Base-by-base conservation (phyloP, 306 rosid genomes). In the Sophora flavescens region DNA sequence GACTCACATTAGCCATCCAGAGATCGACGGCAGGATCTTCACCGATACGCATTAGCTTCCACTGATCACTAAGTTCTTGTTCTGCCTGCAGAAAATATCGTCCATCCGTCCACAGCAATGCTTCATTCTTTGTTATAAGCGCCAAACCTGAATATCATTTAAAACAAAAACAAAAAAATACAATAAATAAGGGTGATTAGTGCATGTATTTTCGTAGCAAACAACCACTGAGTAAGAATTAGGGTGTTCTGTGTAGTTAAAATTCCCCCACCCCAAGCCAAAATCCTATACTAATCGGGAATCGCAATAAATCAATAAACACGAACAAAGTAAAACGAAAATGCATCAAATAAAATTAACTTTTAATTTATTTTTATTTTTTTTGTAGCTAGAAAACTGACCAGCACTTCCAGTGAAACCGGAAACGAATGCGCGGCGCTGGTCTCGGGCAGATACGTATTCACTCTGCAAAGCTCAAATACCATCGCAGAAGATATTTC, bases 361-460 rank as follows among this genome's bases (percentile, higher is more conserved):
- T 47, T 47, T 11, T 30, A 1, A n/a, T n/a, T n/a, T n/a, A n/a
- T n/a, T n/a, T n/a, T n/a, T n/a, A n/a, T n/a, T n/a, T 41, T 41
- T 22, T 30, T 30, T 30, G 3, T 30, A 30, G 15, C 8, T 10
- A 38, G 50, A 52, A 5, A 52, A 85, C 90, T 56, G 26, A 96
- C 99, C 99, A 38, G 99, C 97, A 82, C 99, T 96, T 84, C 99
- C 99, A 13, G 85, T 78, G 90, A 96, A 96, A 76, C 98, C 99
- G 5, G 99, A 96, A 80, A 96, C 90, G 53, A 96, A 96, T 69
- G 78, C 72, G 12, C 99, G 99, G 56, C 99, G 85, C 69, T 88
- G 88, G 81, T 96, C 99, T 75, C 99, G 84, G 0, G 81, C 88
- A 51, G 99, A 96, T 11, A 96, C 99, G 76, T 96, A 96, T 85